Evolutionary conservation across 805 yeast genomes (phyloP).

Genomic region (Ogataea trehaloabstinens): DNA sequence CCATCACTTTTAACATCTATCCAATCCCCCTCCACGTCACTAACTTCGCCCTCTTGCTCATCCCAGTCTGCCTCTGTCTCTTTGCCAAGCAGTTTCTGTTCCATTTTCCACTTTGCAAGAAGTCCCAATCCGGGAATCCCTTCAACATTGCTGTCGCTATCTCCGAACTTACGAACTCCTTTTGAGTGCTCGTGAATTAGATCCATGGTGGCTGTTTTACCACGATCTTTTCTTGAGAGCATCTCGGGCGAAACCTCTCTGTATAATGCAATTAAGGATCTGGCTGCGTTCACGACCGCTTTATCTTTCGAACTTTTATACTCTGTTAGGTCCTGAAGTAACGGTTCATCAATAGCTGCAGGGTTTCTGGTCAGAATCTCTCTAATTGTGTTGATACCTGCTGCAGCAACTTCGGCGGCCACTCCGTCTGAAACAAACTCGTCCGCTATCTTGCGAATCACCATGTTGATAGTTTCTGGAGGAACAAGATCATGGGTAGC

Average conservation of each 20-base stretch:
- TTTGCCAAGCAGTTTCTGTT: constrained; percentile 52
- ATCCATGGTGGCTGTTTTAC: constrained; percentile 86
- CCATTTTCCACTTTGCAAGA: constrained; percentile 79
- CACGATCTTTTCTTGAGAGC: constrained; percentile 88
- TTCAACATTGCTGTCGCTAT: constrained; percentile 58
- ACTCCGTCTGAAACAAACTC: constrained; percentile 99
- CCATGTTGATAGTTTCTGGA: constrained; percentile 79
- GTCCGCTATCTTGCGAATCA: constrained; percentile 90
- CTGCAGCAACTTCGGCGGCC: constrained; percentile 95
- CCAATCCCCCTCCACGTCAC: constrained; percentile 89
- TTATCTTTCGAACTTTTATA: constrained; percentile 93
- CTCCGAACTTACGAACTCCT: constrained; percentile 67
- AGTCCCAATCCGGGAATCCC: constrained; percentile 91
- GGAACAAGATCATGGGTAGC: constrained; percentile 96
- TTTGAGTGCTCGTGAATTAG: constrained; percentile 55
- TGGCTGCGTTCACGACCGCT: constrained; percentile 92
- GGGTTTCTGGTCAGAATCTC: constrained; percentile 94
- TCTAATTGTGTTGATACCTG: constrained; percentile 93
- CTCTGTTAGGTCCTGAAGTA: constrained; percentile 84
- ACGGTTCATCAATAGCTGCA: constrained; percentile 82
- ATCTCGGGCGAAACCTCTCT: constrained; percentile 96
- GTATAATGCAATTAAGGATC: constrained; percentile 78
- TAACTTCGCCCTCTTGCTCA: constrained; percentile 55
- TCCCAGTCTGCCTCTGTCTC: constrained; percentile 62
- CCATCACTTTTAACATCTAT: constrained; percentile 78